A percentile compares a stretch with the other conserved stretches of the same genome.
Conservation (phyloP, 495 filamentous ascomycete genomes). For the Delitschia confertaspora region DNA sequence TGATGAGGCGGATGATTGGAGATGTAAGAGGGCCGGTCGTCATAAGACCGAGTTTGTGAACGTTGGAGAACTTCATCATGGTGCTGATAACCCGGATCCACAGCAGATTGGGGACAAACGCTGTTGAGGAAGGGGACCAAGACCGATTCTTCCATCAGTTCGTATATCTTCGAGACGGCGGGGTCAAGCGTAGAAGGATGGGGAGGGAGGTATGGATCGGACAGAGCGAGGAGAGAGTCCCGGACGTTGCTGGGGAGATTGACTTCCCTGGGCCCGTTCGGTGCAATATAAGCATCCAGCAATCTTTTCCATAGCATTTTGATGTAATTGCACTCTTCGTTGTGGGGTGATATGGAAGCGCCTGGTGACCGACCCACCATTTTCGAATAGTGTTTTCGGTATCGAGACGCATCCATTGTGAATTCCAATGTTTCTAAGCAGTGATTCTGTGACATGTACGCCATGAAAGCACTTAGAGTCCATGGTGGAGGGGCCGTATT, state of each 20-base stretch:
- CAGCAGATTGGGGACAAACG: constrained; percentile 29
- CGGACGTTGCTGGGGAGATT: constrained; percentile 85
- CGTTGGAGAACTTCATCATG: constrained; percentile 21
- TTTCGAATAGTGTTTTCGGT: constrained; percentile 62
- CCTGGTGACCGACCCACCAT: constrained; percentile 41
- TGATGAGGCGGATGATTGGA: constrained; percentile 14
- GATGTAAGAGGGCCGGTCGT: constrained; percentile 24
- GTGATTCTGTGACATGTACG: constrained; percentile 94
- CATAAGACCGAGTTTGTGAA: constrained; percentile 22
- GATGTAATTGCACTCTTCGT: constrained; percentile 58
- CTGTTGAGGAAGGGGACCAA: constrained; percentile 70
- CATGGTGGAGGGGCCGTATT: constrained; percentile 84
- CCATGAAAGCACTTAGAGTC: constrained; percentile 90
- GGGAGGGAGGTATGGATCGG: constrained; percentile 56
- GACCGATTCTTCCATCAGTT: constrained; percentile 95
- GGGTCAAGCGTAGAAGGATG: constrained; percentile 67
- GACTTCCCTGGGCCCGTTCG: constrained; percentile 61
- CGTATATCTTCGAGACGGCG: constrained; percentile 87
- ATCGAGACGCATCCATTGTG: constrained; percentile 90
- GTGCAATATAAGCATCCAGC: constrained; percentile 64
- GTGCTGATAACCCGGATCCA: constrained; percentile 19
- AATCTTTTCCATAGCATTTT: constrained; percentile 62
- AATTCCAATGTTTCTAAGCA: constrained; percentile 97
- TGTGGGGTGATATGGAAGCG: constrained; percentile 39
- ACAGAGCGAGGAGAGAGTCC: constrained; percentile 62